These are phyloP conservation scores for Lenwebbia sp. DNA, from an alignment of 345 rosid species.

Conservation along the genomic window DNA sequence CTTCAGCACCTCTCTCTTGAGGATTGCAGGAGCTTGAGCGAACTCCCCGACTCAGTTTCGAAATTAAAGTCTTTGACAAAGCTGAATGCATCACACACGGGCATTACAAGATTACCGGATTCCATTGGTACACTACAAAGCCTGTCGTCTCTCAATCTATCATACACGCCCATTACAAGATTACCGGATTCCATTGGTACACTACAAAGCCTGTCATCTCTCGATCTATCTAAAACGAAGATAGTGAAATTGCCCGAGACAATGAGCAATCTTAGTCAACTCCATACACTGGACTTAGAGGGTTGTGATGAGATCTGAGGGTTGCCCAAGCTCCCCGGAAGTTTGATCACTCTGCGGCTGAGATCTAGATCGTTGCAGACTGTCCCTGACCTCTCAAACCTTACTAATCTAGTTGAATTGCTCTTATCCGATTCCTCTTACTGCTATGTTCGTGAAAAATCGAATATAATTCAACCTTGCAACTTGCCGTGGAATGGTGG, in stretches of 20 bases:
- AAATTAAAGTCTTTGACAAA: not conserved
- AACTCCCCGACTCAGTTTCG: not conserved
- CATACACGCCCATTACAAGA: too few relatives aligned
- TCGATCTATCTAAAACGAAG: too few relatives aligned
- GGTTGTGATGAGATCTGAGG: too few relatives aligned
- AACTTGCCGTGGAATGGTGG: too few relatives aligned
- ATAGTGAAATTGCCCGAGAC: not conserved
- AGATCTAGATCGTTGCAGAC: not conserved
- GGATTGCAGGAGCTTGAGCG: not conserved
- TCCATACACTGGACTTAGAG: too few relatives aligned
- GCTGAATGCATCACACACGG: not conserved
- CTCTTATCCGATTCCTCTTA: not conserved
- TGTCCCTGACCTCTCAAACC: not conserved
- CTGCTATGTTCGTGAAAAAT: too few relatives aligned
- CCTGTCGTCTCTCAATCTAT: not conserved
- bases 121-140: not conserved
- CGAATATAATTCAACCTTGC: too few relatives aligned
- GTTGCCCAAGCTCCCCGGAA: not conserved
- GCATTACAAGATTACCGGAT: too few relatives aligned
- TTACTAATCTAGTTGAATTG: not conserved
- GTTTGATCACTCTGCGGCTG: not conserved
- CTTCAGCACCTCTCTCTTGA: not conserved
- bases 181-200: not conserved
- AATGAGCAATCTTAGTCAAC: not conserved
- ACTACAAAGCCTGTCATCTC: not conserved